Conservation (phyloP, 148 eudicot genomes). For the Diospyros lotus region DNA sequence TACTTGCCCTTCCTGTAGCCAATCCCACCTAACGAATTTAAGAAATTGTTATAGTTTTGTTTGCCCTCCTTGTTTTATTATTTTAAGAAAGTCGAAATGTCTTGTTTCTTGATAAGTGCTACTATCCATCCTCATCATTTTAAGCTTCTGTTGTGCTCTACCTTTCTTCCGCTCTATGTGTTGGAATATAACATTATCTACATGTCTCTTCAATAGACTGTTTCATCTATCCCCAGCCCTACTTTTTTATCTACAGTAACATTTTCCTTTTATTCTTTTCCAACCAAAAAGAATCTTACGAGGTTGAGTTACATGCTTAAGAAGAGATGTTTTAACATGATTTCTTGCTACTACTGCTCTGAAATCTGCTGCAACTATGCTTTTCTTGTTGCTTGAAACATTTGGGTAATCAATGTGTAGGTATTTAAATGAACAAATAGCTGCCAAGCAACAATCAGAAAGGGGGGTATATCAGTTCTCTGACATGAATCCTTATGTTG, state of each 20-base stretch:
- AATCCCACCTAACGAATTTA: too few relatives aligned
- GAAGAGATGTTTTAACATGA: not conserved
- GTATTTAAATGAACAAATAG: slow-evolving; percentile 73
- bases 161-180: too few relatives aligned
- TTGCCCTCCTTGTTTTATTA: not conserved
- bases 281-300: not conserved
- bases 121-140: not conserved
- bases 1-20: not conserved
- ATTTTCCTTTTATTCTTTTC: not conserved
- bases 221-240: too few relatives aligned
- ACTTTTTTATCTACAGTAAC: not conserved
- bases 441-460: slow-evolving; percentile 48
- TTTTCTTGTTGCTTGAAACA: slow-evolving; percentile 6
- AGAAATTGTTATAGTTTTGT: too few relatives aligned
- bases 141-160: not conserved
- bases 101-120: not conserved
- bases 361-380: not conserved
- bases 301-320: not conserved
- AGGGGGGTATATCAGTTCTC: slow-evolving; percentile 84
- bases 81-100: not conserved
- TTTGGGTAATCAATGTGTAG: slow-evolving; percentile 30
- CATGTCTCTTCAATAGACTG: too few relatives aligned
- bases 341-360: not conserved
- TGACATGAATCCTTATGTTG: slow-evolving; percentile 96
- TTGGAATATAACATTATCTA: too few relatives aligned